Base-by-base conservation (phyloP, 2,329 filamentous ascomycete genomes). In the Xylariaceae sp. region DNA sequence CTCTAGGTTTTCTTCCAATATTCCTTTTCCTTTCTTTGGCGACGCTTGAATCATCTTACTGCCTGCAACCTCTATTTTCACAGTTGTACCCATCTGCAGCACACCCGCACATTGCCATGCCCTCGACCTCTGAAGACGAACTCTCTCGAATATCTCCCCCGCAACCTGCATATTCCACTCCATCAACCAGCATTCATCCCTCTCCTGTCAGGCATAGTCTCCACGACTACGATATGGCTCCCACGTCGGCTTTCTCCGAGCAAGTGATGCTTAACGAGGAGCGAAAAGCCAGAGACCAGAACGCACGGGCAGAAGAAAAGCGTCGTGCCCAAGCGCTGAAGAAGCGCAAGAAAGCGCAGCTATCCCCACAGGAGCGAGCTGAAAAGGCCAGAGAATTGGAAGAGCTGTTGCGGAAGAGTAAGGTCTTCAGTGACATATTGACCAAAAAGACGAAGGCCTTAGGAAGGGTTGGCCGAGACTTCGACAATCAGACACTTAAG, bases 361-460 rank as follows among this genome's bases (percentile, higher is more conserved):
- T 78, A 35, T 74, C 71, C 2, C 73, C 75, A 41, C 62, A 66
- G 1, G 78, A 83, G 47, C 66, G 76, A 1, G 76, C 80, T 34
- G 67, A 66, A 1, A 82, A 83, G 51, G 79, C 78, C 0, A 69
- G 68, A 33, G 75, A 83, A 42, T 63, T 84, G 0, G 77, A 83
- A 19, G 72, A 78, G 37, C 62, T 84, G 2, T 64, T 84, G 0
- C 67, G 66, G 32, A 78, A 83, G 54, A 80, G 76, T 36, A 76
- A 73, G 0, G 72, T 78, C 0, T 84, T 83, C 42, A 78, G 74
- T 17, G 75, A 81, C 29, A 81, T 83, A 9, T 56, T 84, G 2
- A 83, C 78, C 0, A 74, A 78, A 41, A 83, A 82, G 60, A 83
- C 80, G 0, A 71, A 80, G 37, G 78, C 76, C 0, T 65, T 84